A percentile compares a stretch with the other conserved stretches of the same genome.
phyloP scores from a whole-genome alignment of 352 stramenopile species.

The Phytopythium sindhum region DNA sequence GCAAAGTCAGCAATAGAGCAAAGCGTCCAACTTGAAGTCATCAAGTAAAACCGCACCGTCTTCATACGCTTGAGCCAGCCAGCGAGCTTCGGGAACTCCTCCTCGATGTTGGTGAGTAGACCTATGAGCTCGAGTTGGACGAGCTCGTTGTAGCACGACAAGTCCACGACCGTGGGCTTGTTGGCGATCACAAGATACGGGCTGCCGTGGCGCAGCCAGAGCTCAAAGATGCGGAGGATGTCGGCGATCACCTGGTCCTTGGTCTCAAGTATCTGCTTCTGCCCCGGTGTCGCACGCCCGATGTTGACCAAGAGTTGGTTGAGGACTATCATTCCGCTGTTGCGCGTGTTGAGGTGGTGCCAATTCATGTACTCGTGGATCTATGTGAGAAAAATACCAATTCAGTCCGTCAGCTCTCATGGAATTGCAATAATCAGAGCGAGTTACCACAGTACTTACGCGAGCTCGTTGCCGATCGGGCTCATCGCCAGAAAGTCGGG shows the following conservation, averaged over 20 bases:
- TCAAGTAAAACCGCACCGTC: constrained; percentile 19
- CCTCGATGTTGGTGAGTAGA: constrained; percentile 36
- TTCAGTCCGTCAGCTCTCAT: background rate
- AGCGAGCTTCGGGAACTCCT: constrained; percentile 45
- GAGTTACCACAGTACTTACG: constrained; percentile 23
- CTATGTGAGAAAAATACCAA: constrained; percentile 14
- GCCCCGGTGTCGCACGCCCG: constrained; percentile 34
- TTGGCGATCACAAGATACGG: constrained; percentile 53
- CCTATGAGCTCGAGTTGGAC: constrained; percentile 73
- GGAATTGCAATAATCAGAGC: background rate
- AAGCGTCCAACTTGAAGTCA: background rate
- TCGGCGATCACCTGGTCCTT: constrained; percentile 52
- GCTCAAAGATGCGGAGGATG: constrained; percentile 65
- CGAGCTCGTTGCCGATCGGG: constrained; percentile 64
- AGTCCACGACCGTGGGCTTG: constrained; percentile 55
- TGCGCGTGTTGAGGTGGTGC: constrained; percentile 70
- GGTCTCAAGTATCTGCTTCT: constrained; percentile 44
- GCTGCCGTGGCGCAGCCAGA: constrained; percentile 62
- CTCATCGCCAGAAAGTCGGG: constrained; percentile 51
- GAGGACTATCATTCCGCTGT: constrained; percentile 60
- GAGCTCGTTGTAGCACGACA: constrained; percentile 81
- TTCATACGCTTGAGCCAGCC: constrained; percentile 78
- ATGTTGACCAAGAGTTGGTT: constrained; percentile 61
- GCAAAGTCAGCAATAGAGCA: too few relatives aligned
- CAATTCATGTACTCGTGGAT: constrained; percentile 82